Percentiles rank a stretch among this genome's conserved stretches.
These are phyloP conservation scores for Hygrocybe punicea DNA, from an alignment of 768 basidiomycete genomes.

Conservation along the genomic window DNA sequence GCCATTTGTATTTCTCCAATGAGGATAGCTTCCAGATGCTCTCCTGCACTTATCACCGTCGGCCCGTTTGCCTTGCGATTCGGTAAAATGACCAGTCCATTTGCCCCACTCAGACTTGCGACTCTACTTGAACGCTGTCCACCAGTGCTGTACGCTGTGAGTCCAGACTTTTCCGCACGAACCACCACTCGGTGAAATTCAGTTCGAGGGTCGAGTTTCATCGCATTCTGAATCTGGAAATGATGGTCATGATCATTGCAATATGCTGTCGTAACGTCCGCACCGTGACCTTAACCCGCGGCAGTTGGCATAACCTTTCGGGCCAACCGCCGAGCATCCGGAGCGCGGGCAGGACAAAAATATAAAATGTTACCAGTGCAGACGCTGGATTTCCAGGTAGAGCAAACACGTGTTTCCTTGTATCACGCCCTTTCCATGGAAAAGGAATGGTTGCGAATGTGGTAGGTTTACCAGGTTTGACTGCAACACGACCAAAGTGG, in stretches of 20 bases:
- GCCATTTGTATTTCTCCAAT: slow-evolving; percentile 56
- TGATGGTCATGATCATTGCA: neutral
- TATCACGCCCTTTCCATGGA: slow-evolving; percentile 23
- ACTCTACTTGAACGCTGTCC: slow-evolving; percentile 83
- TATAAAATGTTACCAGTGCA: slow-evolving; percentile 79
- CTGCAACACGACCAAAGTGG: slow-evolving; percentile 81
- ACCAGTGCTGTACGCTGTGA: slow-evolving; percentile 76
- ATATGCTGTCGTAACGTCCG: slow-evolving; percentile 15
- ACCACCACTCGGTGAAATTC: slow-evolving; percentile 83
- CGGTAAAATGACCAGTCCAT: slow-evolving; percentile 73
- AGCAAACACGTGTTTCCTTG: slow-evolving; percentile 68
- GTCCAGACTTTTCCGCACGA: slow-evolving; percentile 40
- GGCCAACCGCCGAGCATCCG: slow-evolving; percentile 70
- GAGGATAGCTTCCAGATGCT: slow-evolving; percentile 55
- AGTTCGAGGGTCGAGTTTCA: slow-evolving; percentile 67
- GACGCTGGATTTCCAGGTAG: slow-evolving; percentile 88
- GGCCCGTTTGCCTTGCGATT: slow-evolving; percentile 32
- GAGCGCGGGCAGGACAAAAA: slow-evolving; percentile 82
- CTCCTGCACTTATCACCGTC: slow-evolving; percentile 49
- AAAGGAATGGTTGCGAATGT: slow-evolving; percentile 78
- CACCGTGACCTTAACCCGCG: slow-evolving; percentile 63
- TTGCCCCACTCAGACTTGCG: slow-evolving; percentile 76
- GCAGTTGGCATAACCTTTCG: slow-evolving; percentile 48
- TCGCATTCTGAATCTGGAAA: slow-evolving; percentile 51
- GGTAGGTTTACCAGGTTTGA: slow-evolving; percentile 86